A percentile compares a stretch with the other conserved stretches of the same genome.
phyloP scores from a whole-genome alignment of 345 rosid species.

The Mercurialis annua region DNA sequence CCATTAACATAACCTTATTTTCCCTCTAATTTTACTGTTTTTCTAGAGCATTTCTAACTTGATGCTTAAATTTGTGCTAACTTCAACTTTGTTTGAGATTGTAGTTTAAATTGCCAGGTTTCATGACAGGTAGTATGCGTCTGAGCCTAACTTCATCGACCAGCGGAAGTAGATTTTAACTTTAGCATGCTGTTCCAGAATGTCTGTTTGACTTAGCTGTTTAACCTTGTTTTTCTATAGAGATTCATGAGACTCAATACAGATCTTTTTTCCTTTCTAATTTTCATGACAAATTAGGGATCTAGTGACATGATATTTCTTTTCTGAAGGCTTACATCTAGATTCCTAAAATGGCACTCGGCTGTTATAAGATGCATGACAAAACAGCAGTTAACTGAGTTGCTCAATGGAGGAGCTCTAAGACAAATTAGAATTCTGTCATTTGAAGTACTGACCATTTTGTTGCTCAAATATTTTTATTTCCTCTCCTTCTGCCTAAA shows the following conservation, averaged over 20 bases:
- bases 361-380: conserved; percentile 7
- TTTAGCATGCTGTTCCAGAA: conserved; percentile 21
- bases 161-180: conserved; percentile 24
- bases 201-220: conserved; percentile 17
- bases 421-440: conserved; percentile 8
- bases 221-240: conserved; percentile 4
- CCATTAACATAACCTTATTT: conserved; percentile 88
- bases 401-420: not conserved
- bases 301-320: not conserved
- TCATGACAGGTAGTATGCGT: conserved; percentile 40
- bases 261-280: not conserved
- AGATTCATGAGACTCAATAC: not conserved
- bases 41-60: conserved; percentile 54
- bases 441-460: conserved; percentile 1
- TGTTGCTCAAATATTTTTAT: conserved; percentile 1
- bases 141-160: conserved; percentile 40
- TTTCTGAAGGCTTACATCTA: not conserved
- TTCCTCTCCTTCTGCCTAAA: not conserved
- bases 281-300: not conserved
- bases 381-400: not conserved
- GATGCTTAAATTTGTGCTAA: conserved; percentile 43
- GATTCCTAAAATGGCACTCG: conserved; percentile 1
- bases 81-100: conserved; percentile 49
- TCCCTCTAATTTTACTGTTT: conserved; percentile 58
- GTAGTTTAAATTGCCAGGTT: conserved; percentile 30